Conservation (phyloP, 1,284 basidiomycete species). For the Puccinia brachypodii region DNA sequence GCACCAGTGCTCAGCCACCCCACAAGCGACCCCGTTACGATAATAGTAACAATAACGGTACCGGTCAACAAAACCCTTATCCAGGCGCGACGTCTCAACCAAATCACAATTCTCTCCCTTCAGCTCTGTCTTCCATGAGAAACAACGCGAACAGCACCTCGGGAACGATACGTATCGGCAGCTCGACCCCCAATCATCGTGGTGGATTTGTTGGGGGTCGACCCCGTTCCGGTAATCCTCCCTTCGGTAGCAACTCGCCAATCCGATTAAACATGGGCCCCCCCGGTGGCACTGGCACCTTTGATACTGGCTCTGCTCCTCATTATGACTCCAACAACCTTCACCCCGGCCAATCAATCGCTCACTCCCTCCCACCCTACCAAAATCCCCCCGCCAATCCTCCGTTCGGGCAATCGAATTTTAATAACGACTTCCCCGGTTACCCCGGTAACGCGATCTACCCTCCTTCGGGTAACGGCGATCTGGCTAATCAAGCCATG, state of each 20-base stretch:
- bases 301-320: constrained; percentile 4
- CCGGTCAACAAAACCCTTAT: constrained; percentile 18
- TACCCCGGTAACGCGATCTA: constrained; percentile 3
- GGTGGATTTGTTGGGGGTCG: constrained; percentile 22
- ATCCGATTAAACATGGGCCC: constrained; percentile 30
- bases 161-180: constrained; percentile 27
- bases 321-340: constrained; percentile 20
- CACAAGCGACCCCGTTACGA: constrained; percentile 44
- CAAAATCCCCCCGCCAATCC: constrained; percentile 14
- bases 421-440: constrained; percentile 5
- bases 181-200: constrained; percentile 17
- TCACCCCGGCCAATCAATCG: not conserved
- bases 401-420: not conserved
- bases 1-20: constrained; percentile 25
- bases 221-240: not conserved
- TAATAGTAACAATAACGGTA: not conserved
- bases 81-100: not conserved
- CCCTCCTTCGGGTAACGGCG: constrained; percentile 4
- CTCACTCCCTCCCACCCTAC: constrained; percentile 20
- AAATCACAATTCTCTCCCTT: constrained; percentile 9
- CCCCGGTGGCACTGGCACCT: constrained; percentile 1
- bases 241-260: constrained; percentile 40
- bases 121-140: constrained; percentile 7
- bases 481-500: constrained; percentile 12
- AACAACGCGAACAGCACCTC: constrained; percentile 4